Evolutionary conservation across 768 basidiomycete genomes (phyloP), one percentile per base, ranked within the genome.

Genomic region (Suillus fuscotomentosus): DNA sequence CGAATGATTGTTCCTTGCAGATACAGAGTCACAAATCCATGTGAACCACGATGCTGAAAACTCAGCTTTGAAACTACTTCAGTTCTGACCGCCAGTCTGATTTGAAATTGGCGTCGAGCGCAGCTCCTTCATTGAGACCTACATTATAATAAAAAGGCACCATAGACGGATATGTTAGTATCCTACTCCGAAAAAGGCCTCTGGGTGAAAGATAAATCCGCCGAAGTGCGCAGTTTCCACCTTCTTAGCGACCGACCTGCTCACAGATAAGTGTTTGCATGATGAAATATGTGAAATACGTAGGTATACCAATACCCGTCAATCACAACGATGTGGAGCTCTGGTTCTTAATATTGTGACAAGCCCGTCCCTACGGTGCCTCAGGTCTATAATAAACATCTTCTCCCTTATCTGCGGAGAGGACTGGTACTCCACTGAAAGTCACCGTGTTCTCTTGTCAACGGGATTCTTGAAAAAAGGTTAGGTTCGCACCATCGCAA

Each of bases 401-500:
- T 54, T 54, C 11, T 17, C 14, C 7, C 53, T 54, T 54, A 34
- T 54, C 53, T n/a, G 5, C 31, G 10, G 31, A 54, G 20, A 5
- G 17, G 34, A n/a, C 53, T 11, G 31, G 27, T 27, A 31, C 27
- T 24, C 57, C 10, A 53, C 27, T 31, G 51, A 31, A 22, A 39
- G 34, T 54, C 2, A 13, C n/a, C 6, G 38, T 11, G 56, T 27
- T 57, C 39, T 57, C 5, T 15, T 57, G 50, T 51, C 50, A 50
- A 31, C 7, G 27, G 15, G 27, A 53, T 53, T 53, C 51, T 53
- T 53, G 24, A 24, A 39, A 57, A 41, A 54, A 38, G 53, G 22
- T 57, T 57, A 57, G 56, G 39, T 57, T 57, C 38, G 39, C 56
- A 57, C 56, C 56, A 24, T 41, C 24, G 39, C 39, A 17, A 57